Evolutionary conservation across 1,284 basidiomycete species (phyloP), one percentile per base, ranked within the genome.

Genomic region (Uromyces viciae-fabae): DNA sequence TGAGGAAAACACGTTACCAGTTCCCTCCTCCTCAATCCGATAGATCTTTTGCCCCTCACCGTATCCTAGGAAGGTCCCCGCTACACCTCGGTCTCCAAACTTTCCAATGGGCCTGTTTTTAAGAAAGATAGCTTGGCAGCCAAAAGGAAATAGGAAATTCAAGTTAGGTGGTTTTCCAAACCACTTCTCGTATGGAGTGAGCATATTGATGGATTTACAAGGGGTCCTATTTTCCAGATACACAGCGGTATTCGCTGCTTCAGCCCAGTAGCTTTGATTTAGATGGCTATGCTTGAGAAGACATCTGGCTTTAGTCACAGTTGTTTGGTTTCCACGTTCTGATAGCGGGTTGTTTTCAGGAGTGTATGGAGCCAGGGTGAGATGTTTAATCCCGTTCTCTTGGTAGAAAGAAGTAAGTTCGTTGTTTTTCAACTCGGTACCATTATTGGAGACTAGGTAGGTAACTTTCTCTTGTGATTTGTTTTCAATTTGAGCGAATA

Each of bases 261-360:
- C 40, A 72, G 40, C 69, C 43, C 69, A 72, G 17, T 28, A 42
- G 15, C 25, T 4, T 40, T 31, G 31, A 69, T 22, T n/a, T 19
- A 69, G 8, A 43, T 19, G 14, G n/a, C 31, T n/a, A 3, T 42
- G 22, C 25, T 49, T 40, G 5, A 73, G 33, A 11, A 73, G 25
- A 52, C 42, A 49, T 49, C 31, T 22, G 3, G 69, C 69, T 52
- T 73, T 73, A n/a, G 22, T 25, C 17, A 49, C 33, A n/a, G 25
- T 46, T 3, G 69, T 49, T 52, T 46, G 5, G 46, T 73, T 73
- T 25, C 69, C 42, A 2, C 40, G 69, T 82, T 85, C 83, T 0
- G 85, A 83, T 49, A 84, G 82, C 83, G 87, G 79, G 82, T 86
- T 88, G 81, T 84, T n/a, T 33, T 74, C 72, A 38, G 72, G 72